Evolutionary conservation across 1,139 yeast genomes (phyloP).

Genomic region (Zygoascus sp.): DNA sequence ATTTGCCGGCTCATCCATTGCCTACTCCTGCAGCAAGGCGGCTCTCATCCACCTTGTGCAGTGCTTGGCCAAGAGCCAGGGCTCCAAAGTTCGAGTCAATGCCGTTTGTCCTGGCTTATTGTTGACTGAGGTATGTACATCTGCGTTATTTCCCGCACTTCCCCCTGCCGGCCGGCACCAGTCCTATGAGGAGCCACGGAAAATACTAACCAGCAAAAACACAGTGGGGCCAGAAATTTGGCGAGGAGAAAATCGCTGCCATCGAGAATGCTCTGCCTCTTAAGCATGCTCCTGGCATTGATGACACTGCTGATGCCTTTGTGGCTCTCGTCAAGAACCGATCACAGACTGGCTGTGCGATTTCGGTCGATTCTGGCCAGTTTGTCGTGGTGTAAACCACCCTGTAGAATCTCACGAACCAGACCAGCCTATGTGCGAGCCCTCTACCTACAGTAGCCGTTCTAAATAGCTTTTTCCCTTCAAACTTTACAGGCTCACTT

Average conservation of each 20-base stretch:
- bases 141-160: too few species aligned
- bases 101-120: slow-evolving; percentile 42
- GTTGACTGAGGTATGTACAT: slow-evolving; percentile 33
- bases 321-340: slow-evolving; percentile 34
- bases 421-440: background rate
- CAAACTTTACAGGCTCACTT: too few species aligned
- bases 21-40: slow-evolving; percentile 41
- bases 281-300: slow-evolving; percentile 32
- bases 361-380: slow-evolving; percentile 34
- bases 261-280: slow-evolving; percentile 32
- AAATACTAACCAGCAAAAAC: too few species aligned
- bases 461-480: too few species aligned
- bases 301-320: slow-evolving; percentile 37
- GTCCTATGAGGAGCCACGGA: too few species aligned
- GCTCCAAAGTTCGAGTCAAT: slow-evolving; percentile 38
- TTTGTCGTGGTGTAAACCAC: background rate
- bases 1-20: slow-evolving; percentile 38
- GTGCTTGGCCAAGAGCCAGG: slow-evolving; percentile 38
- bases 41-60: slow-evolving; percentile 38
- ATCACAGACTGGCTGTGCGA: slow-evolving; percentile 37
- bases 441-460: too few species aligned
- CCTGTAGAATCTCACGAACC: too few species aligned
- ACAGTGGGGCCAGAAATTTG: slow-evolving; percentile 38
- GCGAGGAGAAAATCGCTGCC: slow-evolving; percentile 30
- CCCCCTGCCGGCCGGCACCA: too few species aligned